Percentiles rank a stretch among this genome's conserved stretches.
Evolutionary conservation across 139 green algal genomes (phyloP).

Genomic region (Chlamydomonas urium): DNA sequence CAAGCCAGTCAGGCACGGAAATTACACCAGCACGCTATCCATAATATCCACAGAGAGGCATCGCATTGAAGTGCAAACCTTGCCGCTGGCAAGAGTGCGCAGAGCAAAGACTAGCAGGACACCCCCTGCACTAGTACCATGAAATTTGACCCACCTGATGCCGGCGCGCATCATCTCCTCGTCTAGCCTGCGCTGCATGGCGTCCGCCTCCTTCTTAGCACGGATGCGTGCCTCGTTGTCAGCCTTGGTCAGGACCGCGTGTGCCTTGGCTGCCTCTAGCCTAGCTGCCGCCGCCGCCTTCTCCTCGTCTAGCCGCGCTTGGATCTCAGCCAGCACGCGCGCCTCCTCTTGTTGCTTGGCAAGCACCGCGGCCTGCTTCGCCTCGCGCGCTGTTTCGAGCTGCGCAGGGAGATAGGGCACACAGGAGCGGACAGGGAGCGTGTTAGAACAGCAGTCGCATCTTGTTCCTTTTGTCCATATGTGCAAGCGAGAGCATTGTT

Average conservation of each 20-base stretch:
- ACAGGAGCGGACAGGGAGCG: no score
- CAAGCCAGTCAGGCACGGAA: no score
- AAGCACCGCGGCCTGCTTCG: slow-evolving; percentile 4
- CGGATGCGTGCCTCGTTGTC: slow-evolving; percentile 22
- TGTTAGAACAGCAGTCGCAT: no score
- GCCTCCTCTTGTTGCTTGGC: not conserved
- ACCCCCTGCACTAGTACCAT: not conserved
- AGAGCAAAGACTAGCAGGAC: not conserved
- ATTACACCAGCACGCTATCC: no score
- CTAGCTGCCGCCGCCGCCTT: slow-evolving; percentile 9
- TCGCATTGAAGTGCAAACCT: no score
- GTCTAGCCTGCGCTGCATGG: not conserved
- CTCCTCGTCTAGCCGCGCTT: not conserved
- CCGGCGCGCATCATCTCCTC: slow-evolving; percentile 7
- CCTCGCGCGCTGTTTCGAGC: not conserved
- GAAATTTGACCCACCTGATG: slow-evolving; percentile 6
- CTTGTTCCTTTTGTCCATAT: no score
- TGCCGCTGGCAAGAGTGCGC: no score
- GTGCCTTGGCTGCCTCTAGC: not conserved
- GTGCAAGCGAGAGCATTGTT: no score
- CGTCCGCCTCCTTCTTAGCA: slow-evolving; percentile 1
- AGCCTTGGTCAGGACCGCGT: not conserved
- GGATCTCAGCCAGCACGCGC: not conserved
- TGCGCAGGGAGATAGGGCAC: not conserved
- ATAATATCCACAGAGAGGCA: no score